phyloP scores from a whole-genome alignment of 192 early-diverging fungal genomes.

The Pecoramyces ruminantium region DNA sequence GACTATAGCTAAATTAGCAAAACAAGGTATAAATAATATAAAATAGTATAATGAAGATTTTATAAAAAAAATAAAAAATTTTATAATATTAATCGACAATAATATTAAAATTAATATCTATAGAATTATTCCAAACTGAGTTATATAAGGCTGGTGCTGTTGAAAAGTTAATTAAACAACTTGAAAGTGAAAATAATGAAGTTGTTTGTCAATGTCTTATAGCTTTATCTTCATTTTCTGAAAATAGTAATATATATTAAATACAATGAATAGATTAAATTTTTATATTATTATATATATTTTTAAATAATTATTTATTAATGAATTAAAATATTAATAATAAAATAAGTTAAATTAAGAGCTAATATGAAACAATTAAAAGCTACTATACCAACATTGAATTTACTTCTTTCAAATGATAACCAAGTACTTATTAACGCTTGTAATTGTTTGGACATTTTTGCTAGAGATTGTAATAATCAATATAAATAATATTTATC shows the following conservation, averaged over 20 bases:
- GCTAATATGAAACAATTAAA: slow-evolving; percentile 13
- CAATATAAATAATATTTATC: no score
- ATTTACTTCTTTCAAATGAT: slow-evolving; percentile 15
- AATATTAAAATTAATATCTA: no score
- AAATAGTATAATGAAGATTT: no score
- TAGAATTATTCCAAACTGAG: slow-evolving; percentile 13
- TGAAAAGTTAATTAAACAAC: slow-evolving; percentile 17
- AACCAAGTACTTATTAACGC: slow-evolving; percentile 27
- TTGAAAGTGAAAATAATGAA: slow-evolving; percentile 22
- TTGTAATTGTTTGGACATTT: slow-evolving; percentile 22
- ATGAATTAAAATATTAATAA: neutral
- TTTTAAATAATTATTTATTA: no score
- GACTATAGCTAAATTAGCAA: slow-evolving; percentile 17
- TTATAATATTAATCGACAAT: no score
- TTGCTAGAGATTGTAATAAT: slow-evolving; percentile 29
- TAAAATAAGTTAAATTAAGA: slow-evolving; percentile 16
- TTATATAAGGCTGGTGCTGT: slow-evolving; percentile 20
- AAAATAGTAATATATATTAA: slow-evolving; percentile 25
- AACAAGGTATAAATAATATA: slow-evolving; percentile 11
- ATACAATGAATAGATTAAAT: no score
- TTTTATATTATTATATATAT: no score
- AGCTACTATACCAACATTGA: slow-evolving; percentile 8
- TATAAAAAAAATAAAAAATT: no score
- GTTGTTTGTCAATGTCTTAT: slow-evolving; percentile 14
- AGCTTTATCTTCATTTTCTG: slow-evolving; percentile 22